phyloP scores from a whole-genome alignment of 306 rosid species.

The Myrica gale region DNA sequence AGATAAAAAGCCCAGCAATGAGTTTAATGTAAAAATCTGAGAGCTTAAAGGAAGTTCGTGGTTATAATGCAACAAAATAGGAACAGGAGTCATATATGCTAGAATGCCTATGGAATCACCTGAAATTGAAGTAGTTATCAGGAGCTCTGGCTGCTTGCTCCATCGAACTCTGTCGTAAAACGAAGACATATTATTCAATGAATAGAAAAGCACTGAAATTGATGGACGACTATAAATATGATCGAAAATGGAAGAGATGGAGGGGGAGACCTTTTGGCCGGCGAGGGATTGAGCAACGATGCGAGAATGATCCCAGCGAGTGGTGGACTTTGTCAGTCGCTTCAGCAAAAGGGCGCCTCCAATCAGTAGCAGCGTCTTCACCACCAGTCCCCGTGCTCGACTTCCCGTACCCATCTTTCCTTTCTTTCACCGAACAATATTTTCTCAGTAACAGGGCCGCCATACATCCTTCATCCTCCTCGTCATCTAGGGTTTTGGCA shows the following conservation, averaged over 20 bases:
- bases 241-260: background rate
- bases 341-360: slow-evolving; percentile 90
- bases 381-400: slow-evolving; percentile 64
- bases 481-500: background rate
- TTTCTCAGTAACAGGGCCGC: background rate
- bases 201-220: background rate
- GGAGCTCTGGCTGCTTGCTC: slow-evolving; percentile 96
- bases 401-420: slow-evolving; percentile 51
- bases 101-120: slow-evolving; percentile 29
- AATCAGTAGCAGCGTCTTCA: slow-evolving; percentile 62
- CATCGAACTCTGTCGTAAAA: slow-evolving; percentile 52
- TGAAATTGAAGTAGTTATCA: slow-evolving; percentile 85
- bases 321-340: slow-evolving; percentile 90
- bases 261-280: slow-evolving; percentile 65
- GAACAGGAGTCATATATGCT: background rate
- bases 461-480: background rate
- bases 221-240: background rate
- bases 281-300: slow-evolving; percentile 71
- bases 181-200: background rate
- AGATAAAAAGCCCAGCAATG: background rate
- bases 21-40: background rate
- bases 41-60: background rate
- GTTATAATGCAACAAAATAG: background rate
- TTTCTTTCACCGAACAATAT: background rate
- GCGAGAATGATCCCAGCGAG: slow-evolving; percentile 98